Conservation (phyloP, 768 basidiomycete genomes). For the Rhodotorula babjevae region DNA sequence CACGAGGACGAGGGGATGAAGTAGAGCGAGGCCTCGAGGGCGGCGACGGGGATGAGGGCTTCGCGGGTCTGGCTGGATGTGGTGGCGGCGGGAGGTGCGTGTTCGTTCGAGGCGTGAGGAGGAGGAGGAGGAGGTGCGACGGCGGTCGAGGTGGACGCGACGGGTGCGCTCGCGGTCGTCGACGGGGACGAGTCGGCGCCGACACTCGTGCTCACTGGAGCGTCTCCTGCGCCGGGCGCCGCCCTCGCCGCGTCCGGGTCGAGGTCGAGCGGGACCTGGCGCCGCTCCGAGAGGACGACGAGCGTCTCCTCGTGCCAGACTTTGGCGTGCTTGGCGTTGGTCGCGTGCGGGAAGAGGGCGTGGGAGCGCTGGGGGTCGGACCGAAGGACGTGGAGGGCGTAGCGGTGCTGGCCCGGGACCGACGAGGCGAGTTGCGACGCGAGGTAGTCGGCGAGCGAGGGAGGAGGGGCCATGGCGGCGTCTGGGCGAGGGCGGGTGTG, state of each 20-base stretch:
- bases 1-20: constrained; percentile 63
- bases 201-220: too few relatives aligned
- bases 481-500: background rate
- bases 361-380: constrained; percentile 55
- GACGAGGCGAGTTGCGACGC: background rate
- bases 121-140: background rate
- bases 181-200: too few relatives aligned
- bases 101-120: background rate
- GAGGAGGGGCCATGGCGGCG: constrained; percentile 2
- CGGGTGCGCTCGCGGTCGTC: background rate
- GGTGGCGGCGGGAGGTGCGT: background rate
- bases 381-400: constrained; percentile 18
- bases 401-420: constrained; percentile 5
- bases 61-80: background rate
- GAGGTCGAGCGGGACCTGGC: constrained; percentile 38
- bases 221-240: too few relatives aligned
- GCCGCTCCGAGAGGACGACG: constrained; percentile 64
- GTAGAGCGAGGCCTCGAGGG: constrained; percentile 74
- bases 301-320: constrained; percentile 71
- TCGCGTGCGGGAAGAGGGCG: constrained; percentile 67
- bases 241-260: too few relatives aligned
- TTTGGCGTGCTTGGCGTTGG: constrained; percentile 56
- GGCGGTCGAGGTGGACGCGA: background rate
- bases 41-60: constrained; percentile 62
- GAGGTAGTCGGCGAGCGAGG: constrained; percentile 18